These are phyloP conservation scores for Solanum sitiens DNA, from an alignment of 257 asterid species.

Conservation along the genomic window DNA sequence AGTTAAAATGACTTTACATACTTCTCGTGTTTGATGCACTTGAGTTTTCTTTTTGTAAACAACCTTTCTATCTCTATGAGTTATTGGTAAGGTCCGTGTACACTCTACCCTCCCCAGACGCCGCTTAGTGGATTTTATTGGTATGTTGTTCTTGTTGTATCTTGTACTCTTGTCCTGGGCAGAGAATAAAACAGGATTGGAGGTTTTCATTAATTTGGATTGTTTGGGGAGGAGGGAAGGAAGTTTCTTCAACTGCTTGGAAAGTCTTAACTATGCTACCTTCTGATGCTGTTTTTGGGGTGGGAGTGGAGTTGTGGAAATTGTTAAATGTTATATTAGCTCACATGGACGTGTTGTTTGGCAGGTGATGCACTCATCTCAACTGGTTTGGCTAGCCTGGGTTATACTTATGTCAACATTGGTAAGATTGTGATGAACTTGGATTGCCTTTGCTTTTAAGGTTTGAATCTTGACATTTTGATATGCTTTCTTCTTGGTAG, in stretches of 20 bases:
- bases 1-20: background rate
- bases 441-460: background rate
- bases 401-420: constrained; percentile 67
- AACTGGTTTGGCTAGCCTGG: constrained; percentile 80
- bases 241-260: background rate
- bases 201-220: background rate
- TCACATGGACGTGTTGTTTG: background rate
- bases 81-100: too few species aligned
- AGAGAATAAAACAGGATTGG: background rate
- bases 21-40: background rate
- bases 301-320: background rate
- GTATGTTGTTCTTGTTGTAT: background rate
- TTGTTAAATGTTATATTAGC: background rate
- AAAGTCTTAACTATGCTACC: background rate
- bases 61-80: too few species aligned
- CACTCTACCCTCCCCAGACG: too few species aligned
- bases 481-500: constrained; percentile 35
- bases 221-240: background rate
- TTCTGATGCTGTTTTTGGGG: background rate
- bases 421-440: constrained; percentile 32
- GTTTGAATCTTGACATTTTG: background rate
- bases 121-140: too few species aligned
- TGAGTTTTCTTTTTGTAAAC: too few species aligned
- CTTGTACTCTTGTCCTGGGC: background rate
- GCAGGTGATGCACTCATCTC: constrained; percentile 89